These are phyloP conservation scores for Pleurotus platypus DNA, from an alignment of 768 basidiomycete genomes.

Conservation along the genomic window DNA sequence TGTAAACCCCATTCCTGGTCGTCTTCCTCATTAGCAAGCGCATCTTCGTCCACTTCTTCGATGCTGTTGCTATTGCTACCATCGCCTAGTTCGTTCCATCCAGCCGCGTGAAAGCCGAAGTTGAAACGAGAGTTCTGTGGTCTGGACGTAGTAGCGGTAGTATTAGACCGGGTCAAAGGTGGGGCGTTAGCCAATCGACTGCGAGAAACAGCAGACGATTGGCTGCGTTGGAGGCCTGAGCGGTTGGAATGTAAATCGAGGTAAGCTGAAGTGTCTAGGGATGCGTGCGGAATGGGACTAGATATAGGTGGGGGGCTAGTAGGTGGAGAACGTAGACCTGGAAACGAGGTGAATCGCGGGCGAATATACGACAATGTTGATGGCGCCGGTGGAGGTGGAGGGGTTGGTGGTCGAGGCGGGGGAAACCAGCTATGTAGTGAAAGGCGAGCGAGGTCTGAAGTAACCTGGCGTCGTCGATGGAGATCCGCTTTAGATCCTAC, in stretches of 20 bases:
- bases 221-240: conserved; percentile 49
- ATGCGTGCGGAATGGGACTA: conserved; percentile 35
- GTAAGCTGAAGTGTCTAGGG: conserved; percentile 59
- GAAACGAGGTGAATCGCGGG: conserved; percentile 74
- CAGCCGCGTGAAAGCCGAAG: conserved; percentile 45
- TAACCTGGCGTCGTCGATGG: conserved; percentile 66
- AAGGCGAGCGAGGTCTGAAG: conserved; percentile 78
- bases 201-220: conserved; percentile 41
- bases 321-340: conserved; percentile 60
- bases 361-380: conserved; percentile 76
- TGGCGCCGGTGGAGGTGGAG: conserved; percentile 60
- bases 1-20: conserved; percentile 73
- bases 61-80: conserved; percentile 60
- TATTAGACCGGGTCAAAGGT: conserved; percentile 46
- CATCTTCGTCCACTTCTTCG: conserved; percentile 63
- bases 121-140: conserved; percentile 58
- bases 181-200: conserved; percentile 41
- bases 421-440: conserved; percentile 88
- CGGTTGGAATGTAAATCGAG: conserved; percentile 57
- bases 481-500: conserved; percentile 93
- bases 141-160: conserved; percentile 34
- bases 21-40: conserved; percentile 38
- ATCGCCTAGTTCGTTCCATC: conserved; percentile 56
- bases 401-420: conserved; percentile 66
- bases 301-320: conserved; percentile 30